phyloP scores from a whole-genome alignment of 2,329 filamentous ascomycete species.

The Neophaeococcomyces mojaviensis region DNA sequence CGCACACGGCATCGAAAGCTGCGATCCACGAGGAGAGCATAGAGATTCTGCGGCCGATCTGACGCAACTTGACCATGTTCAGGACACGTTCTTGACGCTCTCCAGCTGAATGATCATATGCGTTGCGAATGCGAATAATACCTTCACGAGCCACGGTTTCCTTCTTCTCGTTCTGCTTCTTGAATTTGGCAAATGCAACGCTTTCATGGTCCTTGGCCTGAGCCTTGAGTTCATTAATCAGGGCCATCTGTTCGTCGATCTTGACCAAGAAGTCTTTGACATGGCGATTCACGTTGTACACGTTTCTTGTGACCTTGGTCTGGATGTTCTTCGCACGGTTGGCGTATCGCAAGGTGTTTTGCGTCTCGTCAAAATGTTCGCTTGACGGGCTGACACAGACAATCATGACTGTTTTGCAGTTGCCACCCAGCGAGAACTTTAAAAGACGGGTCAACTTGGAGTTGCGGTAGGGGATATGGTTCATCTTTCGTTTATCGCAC shows the following conservation, averaged over 20 bases:
- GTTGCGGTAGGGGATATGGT: slow-evolving; percentile 95
- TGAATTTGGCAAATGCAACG: slow-evolving; percentile 77
- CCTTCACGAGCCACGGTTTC: slow-evolving; percentile 70
- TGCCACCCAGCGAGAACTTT: slow-evolving; percentile 94
- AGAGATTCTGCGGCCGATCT: slow-evolving; percentile 75
- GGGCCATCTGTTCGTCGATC: slow-evolving; percentile 95
- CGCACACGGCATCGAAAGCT: slow-evolving; percentile 78
- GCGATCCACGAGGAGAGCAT: slow-evolving; percentile 88
- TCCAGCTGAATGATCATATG: slow-evolving; percentile 70
- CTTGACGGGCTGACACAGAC: slow-evolving; percentile 96
- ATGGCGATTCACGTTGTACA: slow-evolving; percentile 97
- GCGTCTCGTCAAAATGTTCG: slow-evolving; percentile 93
- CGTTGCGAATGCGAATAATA: slow-evolving; percentile 66
- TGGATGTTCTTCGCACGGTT: slow-evolving; percentile 99
- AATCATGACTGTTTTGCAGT: slow-evolving; percentile 99
- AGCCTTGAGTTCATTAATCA: slow-evolving; percentile 91
- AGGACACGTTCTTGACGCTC: slow-evolving; percentile 73
- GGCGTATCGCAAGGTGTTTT: slow-evolving; percentile 94
- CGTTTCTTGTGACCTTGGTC: slow-evolving; percentile 97
- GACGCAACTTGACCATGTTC: slow-evolving; percentile 73
- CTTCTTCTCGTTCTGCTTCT: slow-evolving; percentile 81
- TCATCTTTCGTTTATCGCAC: slow-evolving; percentile 82
- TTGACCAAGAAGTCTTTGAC: slow-evolving; percentile 99
- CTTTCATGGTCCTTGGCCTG: slow-evolving; percentile 86
- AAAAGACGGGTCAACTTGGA: slow-evolving; percentile 92